Conservation (phyloP, 1,284 basidiomycete genomes). For the Apiotrichum sp. region DNA sequence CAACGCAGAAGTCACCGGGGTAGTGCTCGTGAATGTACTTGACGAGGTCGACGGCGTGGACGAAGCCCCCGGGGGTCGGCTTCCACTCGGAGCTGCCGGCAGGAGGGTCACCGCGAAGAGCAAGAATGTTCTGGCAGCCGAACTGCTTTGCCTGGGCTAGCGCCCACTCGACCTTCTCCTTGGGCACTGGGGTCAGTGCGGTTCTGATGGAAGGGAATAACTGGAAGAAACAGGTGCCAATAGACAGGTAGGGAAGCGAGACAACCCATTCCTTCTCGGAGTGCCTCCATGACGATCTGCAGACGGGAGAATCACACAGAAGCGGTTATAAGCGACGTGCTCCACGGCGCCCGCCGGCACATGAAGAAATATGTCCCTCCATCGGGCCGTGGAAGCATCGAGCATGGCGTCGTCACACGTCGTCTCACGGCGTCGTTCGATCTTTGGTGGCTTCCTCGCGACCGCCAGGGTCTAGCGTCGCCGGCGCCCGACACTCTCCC, state of each 20-base stretch:
- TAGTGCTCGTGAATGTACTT: slow-evolving; percentile 72
- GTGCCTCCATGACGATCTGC: too few relatives aligned
- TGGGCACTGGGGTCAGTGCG: slow-evolving; percentile 58
- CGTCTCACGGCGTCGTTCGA: too few relatives aligned
- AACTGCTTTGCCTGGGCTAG: slow-evolving; percentile 84
- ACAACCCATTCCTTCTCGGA: not conserved
- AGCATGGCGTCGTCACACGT: too few relatives aligned
- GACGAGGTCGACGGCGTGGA: slow-evolving; percentile 85
- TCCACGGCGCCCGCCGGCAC: too few relatives aligned
- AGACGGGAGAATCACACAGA: too few relatives aligned
- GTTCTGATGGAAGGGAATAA: slow-evolving; percentile 63
- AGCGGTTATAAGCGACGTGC: too few relatives aligned
- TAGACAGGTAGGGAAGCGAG: not conserved
- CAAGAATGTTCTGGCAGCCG: slow-evolving; percentile 92
- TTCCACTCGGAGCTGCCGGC: slow-evolving; percentile 84
- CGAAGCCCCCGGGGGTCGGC: slow-evolving; percentile 79
- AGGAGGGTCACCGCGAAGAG: slow-evolving; percentile 89
- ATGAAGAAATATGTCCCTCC: too few relatives aligned
- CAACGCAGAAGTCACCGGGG: slow-evolving; percentile 88
- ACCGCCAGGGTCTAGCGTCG: not conserved
- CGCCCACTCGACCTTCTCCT: slow-evolving; percentile 86
- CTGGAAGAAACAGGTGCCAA: not conserved
- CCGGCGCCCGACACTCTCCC: not conserved
- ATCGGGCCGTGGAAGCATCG: too few relatives aligned
- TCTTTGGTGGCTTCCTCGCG: not conserved